Evolutionary conservation across 2,329 filamentous ascomycete genomes (phyloP).

Genomic region (Chrysoporthe deuterocubensis): DNA sequence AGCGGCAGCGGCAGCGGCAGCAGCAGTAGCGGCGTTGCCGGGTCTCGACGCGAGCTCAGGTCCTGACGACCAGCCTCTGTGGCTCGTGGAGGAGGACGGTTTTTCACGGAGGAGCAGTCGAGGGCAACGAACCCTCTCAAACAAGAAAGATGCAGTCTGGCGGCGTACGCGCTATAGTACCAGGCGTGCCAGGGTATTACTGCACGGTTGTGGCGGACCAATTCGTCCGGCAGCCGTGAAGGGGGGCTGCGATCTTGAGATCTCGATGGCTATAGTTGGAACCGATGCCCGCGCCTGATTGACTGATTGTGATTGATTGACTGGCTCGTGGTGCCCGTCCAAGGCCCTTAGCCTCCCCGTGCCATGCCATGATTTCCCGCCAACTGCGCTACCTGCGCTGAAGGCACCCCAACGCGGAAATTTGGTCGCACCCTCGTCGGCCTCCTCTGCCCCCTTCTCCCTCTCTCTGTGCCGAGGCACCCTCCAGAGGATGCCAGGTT

Average conservation of each 20-base stretch:
- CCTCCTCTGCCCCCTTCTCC: not conserved
- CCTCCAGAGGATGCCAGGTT: not conserved
- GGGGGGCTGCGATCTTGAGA: not conserved
- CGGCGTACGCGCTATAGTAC: too few species aligned
- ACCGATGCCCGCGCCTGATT: constrained; percentile 1
- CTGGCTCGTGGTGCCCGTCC: too few species aligned
- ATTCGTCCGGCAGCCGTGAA: not conserved
- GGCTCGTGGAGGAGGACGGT: not conserved
- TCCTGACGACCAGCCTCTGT: constrained; percentile 3
- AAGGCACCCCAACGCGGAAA: not conserved
- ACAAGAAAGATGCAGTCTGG: too few species aligned
- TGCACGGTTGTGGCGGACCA: constrained; percentile 4
- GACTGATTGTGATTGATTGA: not conserved
- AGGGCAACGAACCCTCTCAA: too few species aligned
- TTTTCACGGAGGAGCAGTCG: not conserved
- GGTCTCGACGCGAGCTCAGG: not conserved
- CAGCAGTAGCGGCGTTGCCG: too few species aligned
- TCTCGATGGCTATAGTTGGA: constrained; percentile 5
- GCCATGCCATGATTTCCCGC: not conserved
- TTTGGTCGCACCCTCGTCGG: not conserved
- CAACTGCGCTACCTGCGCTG: not conserved
- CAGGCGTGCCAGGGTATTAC: too few species aligned
- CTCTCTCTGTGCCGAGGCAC: not conserved
- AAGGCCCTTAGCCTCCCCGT: not conserved
- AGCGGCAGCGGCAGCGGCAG: too few species aligned